Percentiles rank a stretch among this genome's conserved stretches.
Evolutionary conservation across 2,329 filamentous ascomycete species (phyloP).

Genomic region (Exophiala spinifera): DNA sequence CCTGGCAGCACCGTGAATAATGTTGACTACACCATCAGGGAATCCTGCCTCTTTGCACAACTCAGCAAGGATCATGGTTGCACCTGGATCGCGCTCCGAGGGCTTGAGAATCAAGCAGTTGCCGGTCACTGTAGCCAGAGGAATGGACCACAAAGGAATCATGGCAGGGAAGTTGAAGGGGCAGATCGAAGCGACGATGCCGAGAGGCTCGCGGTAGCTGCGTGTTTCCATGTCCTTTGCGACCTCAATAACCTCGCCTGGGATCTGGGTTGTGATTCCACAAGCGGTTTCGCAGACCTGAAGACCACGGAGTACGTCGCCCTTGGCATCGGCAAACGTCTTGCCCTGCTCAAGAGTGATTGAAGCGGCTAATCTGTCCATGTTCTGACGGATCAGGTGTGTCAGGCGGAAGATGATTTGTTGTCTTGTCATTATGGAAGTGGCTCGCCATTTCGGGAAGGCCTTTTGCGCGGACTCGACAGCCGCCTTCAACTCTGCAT

Average conservation of each 20-base stretch:
- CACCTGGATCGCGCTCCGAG: conserved; percentile 63
- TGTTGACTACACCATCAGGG: conserved; percentile 64
- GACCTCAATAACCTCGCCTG: conserved; percentile 66
- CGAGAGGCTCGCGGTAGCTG: conserved; percentile 63
- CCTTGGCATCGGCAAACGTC: conserved; percentile 65
- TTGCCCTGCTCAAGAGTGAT: conserved; percentile 68
- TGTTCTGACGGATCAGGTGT: conserved; percentile 60
- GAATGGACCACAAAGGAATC: conserved; percentile 67
- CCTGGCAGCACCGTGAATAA: conserved; percentile 62
- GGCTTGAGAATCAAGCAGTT: conserved; percentile 65
- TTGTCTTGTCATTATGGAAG: conserved; percentile 58
- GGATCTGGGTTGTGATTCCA: conserved; percentile 64
- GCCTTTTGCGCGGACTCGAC: conserved; percentile 62
- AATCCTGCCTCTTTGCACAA: conserved; percentile 63
- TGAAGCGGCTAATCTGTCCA: conserved; percentile 62
- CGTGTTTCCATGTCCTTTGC: conserved; percentile 68
- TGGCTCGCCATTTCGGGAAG: conserved; percentile 60
- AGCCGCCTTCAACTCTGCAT: conserved; percentile 60
- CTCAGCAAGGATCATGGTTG: conserved; percentile 65
- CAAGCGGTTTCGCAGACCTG: conserved; percentile 67
- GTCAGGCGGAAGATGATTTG: conserved; percentile 67
- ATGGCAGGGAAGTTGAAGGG: conserved; percentile 70
- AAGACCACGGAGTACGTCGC: conserved; percentile 63
- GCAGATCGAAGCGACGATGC: conserved; percentile 64
- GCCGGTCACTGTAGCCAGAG: conserved; percentile 62